phyloP scores from a whole-genome alignment of 495 filamentous ascomycete genomes.

The Endocarpon pusillum region DNA sequence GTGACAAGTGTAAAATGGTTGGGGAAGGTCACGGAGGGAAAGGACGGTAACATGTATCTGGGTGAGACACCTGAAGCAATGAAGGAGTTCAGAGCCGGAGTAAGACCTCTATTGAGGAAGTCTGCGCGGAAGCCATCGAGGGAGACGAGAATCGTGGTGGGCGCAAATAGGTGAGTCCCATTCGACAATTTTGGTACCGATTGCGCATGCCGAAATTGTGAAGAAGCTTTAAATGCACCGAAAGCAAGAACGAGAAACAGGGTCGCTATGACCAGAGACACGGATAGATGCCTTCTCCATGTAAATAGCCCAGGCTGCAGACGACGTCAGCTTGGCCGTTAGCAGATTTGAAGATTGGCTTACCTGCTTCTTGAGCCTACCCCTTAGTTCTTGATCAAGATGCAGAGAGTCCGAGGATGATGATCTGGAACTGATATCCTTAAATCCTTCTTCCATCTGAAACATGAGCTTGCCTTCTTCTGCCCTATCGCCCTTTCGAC shows the following conservation, averaged over 20 bases:
- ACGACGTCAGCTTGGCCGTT: background rate
- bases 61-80: slow-evolving; percentile 74
- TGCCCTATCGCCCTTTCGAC: slow-evolving; percentile 14
- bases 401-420: slow-evolving; percentile 23
- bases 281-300: slow-evolving; percentile 14
- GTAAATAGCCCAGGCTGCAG: slow-evolving; percentile 9
- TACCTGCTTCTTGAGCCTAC: slow-evolving; percentile 1
- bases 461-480: slow-evolving; percentile 69
- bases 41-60: slow-evolving; percentile 77
- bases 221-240: slow-evolving; percentile 37
- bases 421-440: slow-evolving; percentile 32
- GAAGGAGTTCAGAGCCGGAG: slow-evolving; percentile 65
- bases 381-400: slow-evolving; percentile 5
- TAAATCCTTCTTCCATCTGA: slow-evolving; percentile 71
- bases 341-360: background rate
- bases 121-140: slow-evolving; percentile 96
- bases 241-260: slow-evolving; percentile 36
- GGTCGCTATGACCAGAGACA: slow-evolving; percentile 15
- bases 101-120: slow-evolving; percentile 68
- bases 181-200: slow-evolving; percentile 11
- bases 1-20: slow-evolving; percentile 95
- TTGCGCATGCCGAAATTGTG: slow-evolving; percentile 14
- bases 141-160: slow-evolving; percentile 86
- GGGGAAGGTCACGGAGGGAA: slow-evolving; percentile 93
- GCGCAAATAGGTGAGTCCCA: slow-evolving; percentile 70